Evolutionary conservation across 768 basidiomycete genomes (phyloP), one percentile per base, ranked within the genome.

Genomic region (Mycena maculata): DNA sequence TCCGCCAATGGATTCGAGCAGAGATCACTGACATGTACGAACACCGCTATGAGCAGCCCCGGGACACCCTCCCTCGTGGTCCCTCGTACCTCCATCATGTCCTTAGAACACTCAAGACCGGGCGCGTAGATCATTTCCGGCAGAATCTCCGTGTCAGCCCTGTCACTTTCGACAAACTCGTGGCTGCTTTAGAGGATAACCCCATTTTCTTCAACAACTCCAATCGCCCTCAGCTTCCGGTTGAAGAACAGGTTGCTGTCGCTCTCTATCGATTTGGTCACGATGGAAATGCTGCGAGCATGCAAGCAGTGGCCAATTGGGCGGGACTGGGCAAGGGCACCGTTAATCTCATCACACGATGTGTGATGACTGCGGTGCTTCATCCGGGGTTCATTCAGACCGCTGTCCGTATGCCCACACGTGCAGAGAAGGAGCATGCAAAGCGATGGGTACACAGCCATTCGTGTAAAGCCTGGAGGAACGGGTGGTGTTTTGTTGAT

Each of bases 211-310:
- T 39, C 15, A 81, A 77, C 59, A 59, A 76, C 44, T 78, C 77
- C 10, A 60, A 67, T 23, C 69, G 67, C 23, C 25, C 49, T 9
- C 79, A 80, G 64, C 58, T 73, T 5, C 70, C 76, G 12, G 67
- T 79, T 13, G 73, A 73, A n/a, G 8, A 55, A 9, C 81, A 84
- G 56, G 64, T 84, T 13, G 81, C 80, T 0, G 78, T 84, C 25
- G 58, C 76, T 11, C 79, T 84, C 11, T 83, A 76, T 48, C 71
- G 77, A 1, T 82, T 83, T 71, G 81, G 82, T 2, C 79, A 79
- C 62, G 72, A 73, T 68, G 81, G 83, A 23, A 85, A 81, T 78
- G 80, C 76, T 20, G 75, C 77, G 1, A 61, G 72, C 15, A 41
- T 79, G 4, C 65, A 75, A 31, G 50, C 73, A n/a, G 77, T 84